Evolutionary conservation across 2,329 filamentous ascomycete species (phyloP), one percentile per base, ranked within the genome.

Genomic region (Aspergillus felis): DNA sequence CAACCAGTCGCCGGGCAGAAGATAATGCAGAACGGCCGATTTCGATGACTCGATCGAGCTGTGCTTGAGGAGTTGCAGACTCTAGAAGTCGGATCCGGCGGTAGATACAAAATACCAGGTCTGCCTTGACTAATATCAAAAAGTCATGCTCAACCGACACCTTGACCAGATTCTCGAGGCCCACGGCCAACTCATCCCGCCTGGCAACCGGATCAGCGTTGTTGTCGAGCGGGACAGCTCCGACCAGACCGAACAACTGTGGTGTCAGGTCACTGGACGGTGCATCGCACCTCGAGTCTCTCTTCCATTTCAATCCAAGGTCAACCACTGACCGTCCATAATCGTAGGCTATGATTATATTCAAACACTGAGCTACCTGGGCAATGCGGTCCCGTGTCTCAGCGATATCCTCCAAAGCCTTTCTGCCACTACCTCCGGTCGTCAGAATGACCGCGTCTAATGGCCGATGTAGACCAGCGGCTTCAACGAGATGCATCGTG

Each of bases 401-500:
- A 14, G 22, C 10, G 1, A 62, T 58, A 17, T 59, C 59, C 32
- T 71, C 64, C 8, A 58, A 51, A 5, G 56, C 27, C 54, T 61
- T 55, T n/a, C 58, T 54, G 3, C 54, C 44, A 27, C 50, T 51
- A 50, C 50, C 55, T 22, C 44, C 55, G 4, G 60, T 59, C 7
- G 63, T 63, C 49, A 68, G 56, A 25, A 62, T 57, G 25, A 67
- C 54, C 10, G 29, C 56, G 5, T 66, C 61, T 7, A 60, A 54
- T 3, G 57, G 56, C 41, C 59, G 63, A 24, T 68, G 64, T 20
- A 67, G 48, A 0, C 67, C 66, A 28, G 79, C 77, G 8, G 81
- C 79, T 61, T 84, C 82, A 1, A 82, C 71, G 27, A 84, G 74
- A 64, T 84, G 82, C 79, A 84, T 82, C 9, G 79, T 69, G 0